A percentile compares a stretch with the other conserved stretches of the same genome.
These are phyloP conservation scores for Cryptococcus deneoformans DNA, from an alignment of 1,284 basidiomycete species.

Conservation along the genomic window DNA sequence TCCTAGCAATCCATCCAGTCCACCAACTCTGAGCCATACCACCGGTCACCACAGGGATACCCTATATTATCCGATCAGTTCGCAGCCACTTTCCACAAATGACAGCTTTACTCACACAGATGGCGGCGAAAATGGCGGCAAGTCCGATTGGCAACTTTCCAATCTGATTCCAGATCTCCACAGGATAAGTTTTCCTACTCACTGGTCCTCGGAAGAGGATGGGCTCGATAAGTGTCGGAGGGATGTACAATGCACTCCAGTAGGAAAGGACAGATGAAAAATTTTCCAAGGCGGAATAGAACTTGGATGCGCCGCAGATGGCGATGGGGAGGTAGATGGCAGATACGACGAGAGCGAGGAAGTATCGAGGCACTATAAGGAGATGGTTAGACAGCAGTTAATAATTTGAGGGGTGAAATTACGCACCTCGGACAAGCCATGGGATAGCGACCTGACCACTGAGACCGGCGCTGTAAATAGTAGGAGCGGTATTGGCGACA, in stretches of 20 bases:
- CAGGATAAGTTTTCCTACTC: constrained; percentile 33
- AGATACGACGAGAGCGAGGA: constrained; percentile 76
- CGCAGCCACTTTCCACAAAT: not conserved
- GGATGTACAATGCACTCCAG: constrained; percentile 48
- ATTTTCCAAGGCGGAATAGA: constrained; percentile 43
- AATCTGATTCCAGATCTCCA: constrained; percentile 40
- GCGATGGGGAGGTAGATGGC: constrained; percentile 60
- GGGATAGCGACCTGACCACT: constrained; percentile 77
- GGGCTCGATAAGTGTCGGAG: constrained; percentile 43
- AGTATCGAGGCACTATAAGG: constrained; percentile 68
- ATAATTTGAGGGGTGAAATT: not conserved
- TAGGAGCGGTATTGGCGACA: constrained; percentile 77
- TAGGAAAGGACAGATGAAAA: constrained; percentile 49
- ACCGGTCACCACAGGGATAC: constrained; percentile 40
- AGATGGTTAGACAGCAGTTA: not conserved
- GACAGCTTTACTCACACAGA: constrained; percentile 27
- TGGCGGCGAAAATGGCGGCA: constrained; percentile 32
- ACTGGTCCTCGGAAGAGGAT: constrained; percentile 45
- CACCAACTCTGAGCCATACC: constrained; percentile 49
- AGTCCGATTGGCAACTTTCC: constrained; percentile 43
- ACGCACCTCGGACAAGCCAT: constrained; percentile 44
- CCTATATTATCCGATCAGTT: constrained; percentile 17
- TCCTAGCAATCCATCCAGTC: constrained; percentile 47
- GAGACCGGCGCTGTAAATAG: constrained; percentile 78
- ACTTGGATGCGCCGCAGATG: constrained; percentile 38